phyloP scores from a whole-genome alignment of 2,329 filamentous ascomycete genomes.

The Metarhizium sp. region DNA sequence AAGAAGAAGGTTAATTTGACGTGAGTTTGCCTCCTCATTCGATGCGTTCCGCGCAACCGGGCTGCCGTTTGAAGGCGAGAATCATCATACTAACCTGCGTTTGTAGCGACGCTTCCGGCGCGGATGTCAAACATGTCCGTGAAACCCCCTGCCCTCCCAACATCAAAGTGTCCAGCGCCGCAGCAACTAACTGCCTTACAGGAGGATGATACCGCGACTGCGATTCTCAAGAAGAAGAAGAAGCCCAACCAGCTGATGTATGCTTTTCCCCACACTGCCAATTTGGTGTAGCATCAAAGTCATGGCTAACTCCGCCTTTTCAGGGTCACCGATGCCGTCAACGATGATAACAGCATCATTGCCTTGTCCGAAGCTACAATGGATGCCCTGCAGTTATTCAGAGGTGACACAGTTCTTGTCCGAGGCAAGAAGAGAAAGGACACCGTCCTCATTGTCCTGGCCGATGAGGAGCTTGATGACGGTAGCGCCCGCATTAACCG shows the following conservation, averaged over 20 bases:
- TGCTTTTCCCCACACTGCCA: constrained; percentile 22
- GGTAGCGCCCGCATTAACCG: constrained; percentile 96
- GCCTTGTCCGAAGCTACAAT: constrained; percentile 97
- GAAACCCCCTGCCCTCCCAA: constrained; percentile 2
- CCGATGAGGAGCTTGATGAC: constrained; percentile 96
- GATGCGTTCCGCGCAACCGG: neutral
- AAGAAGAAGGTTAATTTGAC: constrained; percentile 79
- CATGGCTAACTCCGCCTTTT: neutral
- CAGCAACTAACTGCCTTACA: constrained; percentile 30
- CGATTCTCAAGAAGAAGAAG: constrained; percentile 99
- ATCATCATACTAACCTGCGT: neutral
- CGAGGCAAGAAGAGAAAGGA: constrained; percentile 99
- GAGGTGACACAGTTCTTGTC: constrained; percentile 93
- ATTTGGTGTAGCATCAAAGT: neutral
- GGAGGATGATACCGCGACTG: constrained; percentile 87
- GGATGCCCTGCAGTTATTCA: constrained; percentile 96
- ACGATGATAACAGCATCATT: constrained; percentile 99
- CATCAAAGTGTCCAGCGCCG: constrained; percentile 8
- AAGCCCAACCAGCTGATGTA: constrained; percentile 99
- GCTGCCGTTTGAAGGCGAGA: neutral
- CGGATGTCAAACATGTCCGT: constrained; percentile 74
- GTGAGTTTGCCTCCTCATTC: constrained; percentile 40
- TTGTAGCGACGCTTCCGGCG: constrained; percentile 75
- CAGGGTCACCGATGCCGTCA: constrained; percentile 95
- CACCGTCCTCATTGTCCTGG: constrained; percentile 93